Conservation (phyloP, 345 rosid species). For the Pistacia atlantica region DNA sequence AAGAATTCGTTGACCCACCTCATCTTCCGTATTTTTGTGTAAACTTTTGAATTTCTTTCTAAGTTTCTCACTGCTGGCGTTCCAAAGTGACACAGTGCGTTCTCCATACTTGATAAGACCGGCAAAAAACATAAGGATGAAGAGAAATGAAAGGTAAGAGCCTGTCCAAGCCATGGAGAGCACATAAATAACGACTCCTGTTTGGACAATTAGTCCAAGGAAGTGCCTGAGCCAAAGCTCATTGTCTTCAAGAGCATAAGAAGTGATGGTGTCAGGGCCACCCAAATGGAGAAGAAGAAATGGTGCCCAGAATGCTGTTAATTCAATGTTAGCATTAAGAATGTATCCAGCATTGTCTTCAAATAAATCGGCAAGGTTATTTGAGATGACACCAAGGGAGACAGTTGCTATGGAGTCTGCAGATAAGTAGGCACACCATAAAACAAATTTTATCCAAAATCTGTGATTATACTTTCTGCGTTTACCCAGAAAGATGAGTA, state of each 20-base stretch:
- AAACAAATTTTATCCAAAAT: neutral
- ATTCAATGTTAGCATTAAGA: neutral
- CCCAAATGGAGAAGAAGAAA: neutral
- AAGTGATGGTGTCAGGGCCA: slow-evolving; percentile 7
- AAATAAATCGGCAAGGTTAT: neutral
- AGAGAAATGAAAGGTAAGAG: neutral
- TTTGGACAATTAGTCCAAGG: neutral
- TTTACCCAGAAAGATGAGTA: neutral
- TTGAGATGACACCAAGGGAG: neutral
- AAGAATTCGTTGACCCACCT: neutral
- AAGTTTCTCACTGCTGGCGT: neutral
- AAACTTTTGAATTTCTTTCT: neutral
- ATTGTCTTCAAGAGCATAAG: neutral
- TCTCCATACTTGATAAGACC: neutral
- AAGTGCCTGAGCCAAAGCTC: neutral
- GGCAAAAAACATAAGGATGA: neutral
- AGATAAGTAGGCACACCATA: neutral
- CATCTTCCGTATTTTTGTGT: neutral
- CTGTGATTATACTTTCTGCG: neutral
- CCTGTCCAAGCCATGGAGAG: neutral
- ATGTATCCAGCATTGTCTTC: neutral
- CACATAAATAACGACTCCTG: neutral
- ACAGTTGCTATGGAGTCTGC: neutral
- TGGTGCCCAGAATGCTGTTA: neutral
- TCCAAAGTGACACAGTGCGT: neutral